These are phyloP conservation scores for Babesia bovis DNA, from an alignment of 169 alveolate species.

Conservation along the genomic window DNA sequence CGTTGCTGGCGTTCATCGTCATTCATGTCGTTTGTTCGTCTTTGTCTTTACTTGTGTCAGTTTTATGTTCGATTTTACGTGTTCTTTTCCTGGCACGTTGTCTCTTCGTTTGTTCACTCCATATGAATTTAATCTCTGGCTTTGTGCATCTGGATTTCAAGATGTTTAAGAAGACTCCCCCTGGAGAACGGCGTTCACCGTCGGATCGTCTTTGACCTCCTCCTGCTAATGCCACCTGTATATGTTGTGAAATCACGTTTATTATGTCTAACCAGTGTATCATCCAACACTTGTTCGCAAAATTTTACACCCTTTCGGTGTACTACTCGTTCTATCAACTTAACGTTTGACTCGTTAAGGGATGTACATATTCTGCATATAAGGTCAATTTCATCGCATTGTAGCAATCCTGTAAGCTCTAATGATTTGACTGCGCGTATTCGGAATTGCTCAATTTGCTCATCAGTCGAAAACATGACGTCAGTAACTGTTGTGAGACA, in stretches of 20 bases:
- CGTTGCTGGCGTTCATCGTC: conserved; percentile 50
- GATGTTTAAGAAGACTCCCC: conserved; percentile 65
- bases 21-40: conserved; percentile 27
- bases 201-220: conserved; percentile 58
- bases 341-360: conserved; percentile 61
- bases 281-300: conserved; percentile 56
- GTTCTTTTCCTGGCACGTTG: conserved; percentile 27
- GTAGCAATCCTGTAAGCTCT: conserved; percentile 41
- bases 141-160: conserved; percentile 50
- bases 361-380: conserved; percentile 53
- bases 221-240: conserved; percentile 41
- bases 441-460: conserved; percentile 32
- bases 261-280: conserved; percentile 44
- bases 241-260: background rate
- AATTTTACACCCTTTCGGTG: conserved; percentile 62
- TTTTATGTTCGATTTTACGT: background rate
- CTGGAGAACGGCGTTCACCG: conserved; percentile 64
- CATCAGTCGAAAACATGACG: conserved; percentile 43
- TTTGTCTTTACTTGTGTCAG: background rate
- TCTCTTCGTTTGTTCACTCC: conserved; percentile 64
- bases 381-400: conserved; percentile 64
- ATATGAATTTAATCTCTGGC: conserved; percentile 61
- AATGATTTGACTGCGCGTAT: conserved; percentile 36
- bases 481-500: background rate
- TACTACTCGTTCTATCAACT: conserved; percentile 65